Conservation (phyloP, 2,329 filamentous ascomycete genomes). For the Ascochyta rabiei region DNA sequence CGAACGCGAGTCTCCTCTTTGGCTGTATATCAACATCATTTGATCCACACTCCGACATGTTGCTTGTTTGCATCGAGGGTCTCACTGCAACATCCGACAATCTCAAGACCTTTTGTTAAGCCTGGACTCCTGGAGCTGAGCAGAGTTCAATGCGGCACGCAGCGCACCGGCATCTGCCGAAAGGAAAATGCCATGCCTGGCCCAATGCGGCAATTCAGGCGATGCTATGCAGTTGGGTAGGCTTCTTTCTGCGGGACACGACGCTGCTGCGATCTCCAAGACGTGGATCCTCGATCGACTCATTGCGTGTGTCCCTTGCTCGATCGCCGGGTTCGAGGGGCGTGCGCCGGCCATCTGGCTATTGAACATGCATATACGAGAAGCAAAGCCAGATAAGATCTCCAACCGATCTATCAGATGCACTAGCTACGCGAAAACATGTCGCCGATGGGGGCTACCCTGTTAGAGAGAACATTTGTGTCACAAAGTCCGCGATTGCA, state of each 20-base stretch:
- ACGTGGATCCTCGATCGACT: background rate
- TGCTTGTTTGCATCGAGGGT: background rate
- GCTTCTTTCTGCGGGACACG: background rate
- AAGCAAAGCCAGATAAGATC: background rate
- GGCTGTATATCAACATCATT: background rate
- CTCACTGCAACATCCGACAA: background rate
- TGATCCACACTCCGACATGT: background rate
- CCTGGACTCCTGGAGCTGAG: background rate
- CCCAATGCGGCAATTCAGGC: constrained; percentile 8
- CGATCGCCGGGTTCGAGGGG: background rate
- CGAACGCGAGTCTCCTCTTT: constrained; percentile 1
- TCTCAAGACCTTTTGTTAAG: background rate
- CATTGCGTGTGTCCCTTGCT: background rate
- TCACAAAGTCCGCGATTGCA: background rate
- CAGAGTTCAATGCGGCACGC: background rate
- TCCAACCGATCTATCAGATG: background rate
- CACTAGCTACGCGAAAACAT: too few species aligned
- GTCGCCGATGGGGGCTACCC: too few species aligned
- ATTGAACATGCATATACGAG: background rate
- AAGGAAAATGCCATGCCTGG: background rate
- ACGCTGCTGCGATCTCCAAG: background rate
- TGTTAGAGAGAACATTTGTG: background rate
- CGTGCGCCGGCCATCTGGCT: background rate
- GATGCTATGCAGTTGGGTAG: background rate
- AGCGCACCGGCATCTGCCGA: background rate